A percentile compares a stretch with the other conserved stretches of the same genome.
Evolutionary conservation across 177 flowering plant species (phyloP).

Genomic region (Telopea speciosissima): DNA sequence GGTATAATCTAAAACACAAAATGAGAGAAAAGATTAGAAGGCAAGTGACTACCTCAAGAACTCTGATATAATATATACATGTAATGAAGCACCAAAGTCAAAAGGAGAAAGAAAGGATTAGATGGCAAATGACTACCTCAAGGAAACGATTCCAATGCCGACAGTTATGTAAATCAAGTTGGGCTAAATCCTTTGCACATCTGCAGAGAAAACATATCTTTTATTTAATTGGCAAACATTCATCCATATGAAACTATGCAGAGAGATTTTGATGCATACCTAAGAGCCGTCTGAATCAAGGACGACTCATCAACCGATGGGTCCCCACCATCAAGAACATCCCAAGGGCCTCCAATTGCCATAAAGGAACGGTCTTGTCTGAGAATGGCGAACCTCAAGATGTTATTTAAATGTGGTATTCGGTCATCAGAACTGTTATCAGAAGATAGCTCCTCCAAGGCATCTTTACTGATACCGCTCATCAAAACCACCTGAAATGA

Average conservation of each 20-base stretch:
- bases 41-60: background rate
- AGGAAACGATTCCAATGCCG: constrained; percentile 87
- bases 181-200: constrained; percentile 56
- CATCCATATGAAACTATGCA: background rate
- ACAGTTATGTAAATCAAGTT: constrained; percentile 69
- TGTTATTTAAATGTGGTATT: constrained; percentile 68
- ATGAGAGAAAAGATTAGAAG: too few species aligned
- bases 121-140: constrained; percentile 48
- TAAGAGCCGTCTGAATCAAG: constrained; percentile 56
- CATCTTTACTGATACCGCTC: constrained; percentile 84
- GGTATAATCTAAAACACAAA: background rate
- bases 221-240: constrained; percentile 1
- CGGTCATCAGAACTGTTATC: constrained; percentile 61
- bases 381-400: constrained; percentile 78
- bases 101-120: background rate
- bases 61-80: background rate
- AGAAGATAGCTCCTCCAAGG: constrained; percentile 76
- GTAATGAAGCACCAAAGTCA: background rate
- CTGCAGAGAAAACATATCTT: constrained; percentile 25
- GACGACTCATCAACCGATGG: constrained; percentile 67
- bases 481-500: constrained; percentile 66
- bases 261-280: constrained; percentile 33
- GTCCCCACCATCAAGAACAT: constrained; percentile 61
- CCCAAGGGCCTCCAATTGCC: constrained; percentile 91
- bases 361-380: constrained; percentile 56